A percentile compares a stretch with the other conserved stretches of the same genome.
Conservation (phyloP, 768 basidiomycete genomes). For the Krasilnikovozyma curviuscula region DNA sequence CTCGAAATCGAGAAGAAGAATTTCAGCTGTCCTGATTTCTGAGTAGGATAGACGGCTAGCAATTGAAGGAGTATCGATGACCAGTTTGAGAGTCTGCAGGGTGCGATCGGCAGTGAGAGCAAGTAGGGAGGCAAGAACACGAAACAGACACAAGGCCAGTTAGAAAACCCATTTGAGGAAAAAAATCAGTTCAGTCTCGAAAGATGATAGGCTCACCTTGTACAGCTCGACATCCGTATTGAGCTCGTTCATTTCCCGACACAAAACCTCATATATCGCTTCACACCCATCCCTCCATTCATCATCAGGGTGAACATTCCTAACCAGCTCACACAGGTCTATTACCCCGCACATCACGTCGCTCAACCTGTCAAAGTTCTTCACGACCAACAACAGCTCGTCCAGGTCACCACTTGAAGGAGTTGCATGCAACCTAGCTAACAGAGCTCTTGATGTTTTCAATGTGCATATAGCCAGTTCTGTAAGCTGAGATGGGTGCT, state of each 20-base stretch:
- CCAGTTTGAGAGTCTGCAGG: conserved; percentile 22
- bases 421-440: conserved; percentile 1
- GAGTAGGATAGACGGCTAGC: conserved; percentile 19
- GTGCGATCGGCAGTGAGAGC: neutral
- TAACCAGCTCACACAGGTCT: conserved; percentile 80
- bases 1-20: conserved; percentile 93
- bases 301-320: conserved; percentile 79
- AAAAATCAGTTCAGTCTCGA: conserved; percentile 37
- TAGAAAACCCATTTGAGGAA: neutral
- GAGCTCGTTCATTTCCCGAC: conserved; percentile 91
- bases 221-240: conserved; percentile 86
- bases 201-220: conserved; percentile 47
- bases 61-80: conserved; percentile 14
- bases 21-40: conserved; percentile 43
- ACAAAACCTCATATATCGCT: conserved; percentile 70
- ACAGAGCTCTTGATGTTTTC: conserved; percentile 45
- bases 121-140: neutral
- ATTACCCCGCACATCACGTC: conserved; percentile 92
- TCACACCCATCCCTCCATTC: conserved; percentile 69
- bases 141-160: too few relatives aligned
- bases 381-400: conserved; percentile 70
- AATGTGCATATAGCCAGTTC: conserved; percentile 61
- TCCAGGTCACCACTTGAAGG: conserved; percentile 34
- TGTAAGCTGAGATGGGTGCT: conserved; percentile 61
- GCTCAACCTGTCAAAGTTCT: conserved; percentile 88